Base-by-base conservation (phyloP, 176 grass and related monocot genomes). In the Zoysia pacifica region DNA sequence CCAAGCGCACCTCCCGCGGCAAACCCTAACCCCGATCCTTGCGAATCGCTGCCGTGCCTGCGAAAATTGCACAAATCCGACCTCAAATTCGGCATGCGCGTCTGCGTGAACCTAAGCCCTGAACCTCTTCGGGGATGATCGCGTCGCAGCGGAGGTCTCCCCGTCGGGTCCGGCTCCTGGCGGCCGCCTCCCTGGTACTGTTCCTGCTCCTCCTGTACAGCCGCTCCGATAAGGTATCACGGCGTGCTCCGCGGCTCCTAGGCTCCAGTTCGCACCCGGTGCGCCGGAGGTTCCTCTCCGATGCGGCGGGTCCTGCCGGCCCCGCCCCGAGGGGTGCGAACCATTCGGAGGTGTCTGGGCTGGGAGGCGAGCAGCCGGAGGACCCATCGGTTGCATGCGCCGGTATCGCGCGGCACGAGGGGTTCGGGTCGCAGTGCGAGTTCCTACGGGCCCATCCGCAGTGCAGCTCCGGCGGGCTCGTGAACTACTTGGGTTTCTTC, bases 401-500 rank as follows among this genome's bases (percentile, higher is more conserved):
- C 19, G 96, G 96, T 64, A 52, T 99, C 38, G 4, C 43, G 11
- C 84, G 73, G 39, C 90, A 95, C 73, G 62, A 91, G 70, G 92
- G 95, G n/a, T 94, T 92, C 81, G 67, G 20, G 3, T 79, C 75
- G 76, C 84, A 81, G 72, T 99, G 96, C 64, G 96, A 95, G 75
- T 99, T 95, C 92, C 69, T 99, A 51, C 90, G 79, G 76, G 81
- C 92, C 16, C 88, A 95, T 55, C 70, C 70, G 18, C 86, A 89
- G 73, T 99, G 96, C 43, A 85, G 70, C 83, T 95, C 96, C 15
- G 90, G 86, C 15, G 92, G 96, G 66, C 82, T 93, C 69, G 87
- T 99, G 14, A 88, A 95, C 76, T 99, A 99, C 72, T 54, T 99
- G 18, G 45, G 68, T 9, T 90, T 99, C 75, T 93, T 99, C 82